phyloP scores from a whole-genome alignment of 2,329 filamentous ascomycete species.

The Periconia sp. region DNA sequence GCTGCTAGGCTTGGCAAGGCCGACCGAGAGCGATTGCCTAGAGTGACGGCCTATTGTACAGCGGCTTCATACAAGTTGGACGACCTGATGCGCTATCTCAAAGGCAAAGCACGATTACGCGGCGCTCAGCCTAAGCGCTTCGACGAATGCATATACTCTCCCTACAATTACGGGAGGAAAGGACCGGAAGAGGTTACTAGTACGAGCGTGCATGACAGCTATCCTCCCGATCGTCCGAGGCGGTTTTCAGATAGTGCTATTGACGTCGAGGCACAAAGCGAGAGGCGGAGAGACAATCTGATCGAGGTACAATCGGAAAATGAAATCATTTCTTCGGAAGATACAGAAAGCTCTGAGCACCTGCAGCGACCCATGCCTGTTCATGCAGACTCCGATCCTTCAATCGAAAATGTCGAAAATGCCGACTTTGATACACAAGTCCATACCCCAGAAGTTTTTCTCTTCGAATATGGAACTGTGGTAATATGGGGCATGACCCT shows the following conservation, averaged over 20 bases:
- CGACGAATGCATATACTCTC: constrained; percentile 96
- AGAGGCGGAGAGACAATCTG: constrained; percentile 61
- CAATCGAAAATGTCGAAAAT: constrained; percentile 50
- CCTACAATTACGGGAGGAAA: constrained; percentile 73
- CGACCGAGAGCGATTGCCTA: constrained; percentile 80
- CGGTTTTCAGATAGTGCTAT: constrained; percentile 74
- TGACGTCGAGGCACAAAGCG: constrained; percentile 63
- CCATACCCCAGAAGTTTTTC: constrained; percentile 90
- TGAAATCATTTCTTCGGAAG: constrained; percentile 27
- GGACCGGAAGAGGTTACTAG: constrained; percentile 39
- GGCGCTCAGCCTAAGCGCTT: constrained; percentile 88
- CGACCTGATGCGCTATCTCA: constrained; percentile 84
- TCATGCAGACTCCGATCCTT: constrained; percentile 35
- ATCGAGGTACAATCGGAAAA: constrained; percentile 58
- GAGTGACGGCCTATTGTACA: constrained; percentile 96
- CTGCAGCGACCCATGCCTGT: constrained; percentile 26
- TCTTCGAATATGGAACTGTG: constrained; percentile 96
- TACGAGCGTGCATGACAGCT: constrained; percentile 31
- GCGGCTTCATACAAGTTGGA: constrained; percentile 91
- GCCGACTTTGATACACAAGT: constrained; percentile 84
- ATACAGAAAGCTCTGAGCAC: constrained; percentile 27
- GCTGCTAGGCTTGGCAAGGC: constrained; percentile 91
- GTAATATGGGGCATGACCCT: constrained; percentile 98
- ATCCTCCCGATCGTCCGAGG: constrained; percentile 52
- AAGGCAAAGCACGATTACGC: constrained; percentile 75